Conservation (phyloP, 345 rosid genomes). For the Acer campestre region DNA sequence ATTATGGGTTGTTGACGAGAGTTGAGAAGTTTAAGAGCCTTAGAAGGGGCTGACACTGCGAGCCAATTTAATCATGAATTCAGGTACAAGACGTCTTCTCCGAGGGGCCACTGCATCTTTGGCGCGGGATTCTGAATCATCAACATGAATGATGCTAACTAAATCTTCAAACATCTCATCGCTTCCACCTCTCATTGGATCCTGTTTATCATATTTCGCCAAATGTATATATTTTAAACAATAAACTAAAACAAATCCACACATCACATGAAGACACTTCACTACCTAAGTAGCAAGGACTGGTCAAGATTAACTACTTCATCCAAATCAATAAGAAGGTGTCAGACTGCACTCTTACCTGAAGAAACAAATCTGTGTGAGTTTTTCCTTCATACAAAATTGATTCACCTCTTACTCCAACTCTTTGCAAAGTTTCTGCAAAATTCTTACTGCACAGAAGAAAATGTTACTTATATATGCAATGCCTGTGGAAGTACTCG, state of each 20-base stretch:
- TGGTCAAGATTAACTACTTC: no score
- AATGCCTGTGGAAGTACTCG: constrained; percentile 9
- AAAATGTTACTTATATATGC: background rate
- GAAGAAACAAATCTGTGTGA: constrained; percentile 95
- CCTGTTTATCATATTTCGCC: constrained; percentile 43
- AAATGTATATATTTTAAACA: background rate
- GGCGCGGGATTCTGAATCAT: constrained; percentile 52
- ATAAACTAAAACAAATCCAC: background rate
- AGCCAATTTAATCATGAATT: constrained; percentile 85
- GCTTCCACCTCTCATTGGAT: constrained; percentile 96
- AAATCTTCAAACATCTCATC: constrained; percentile 88
- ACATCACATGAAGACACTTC: background rate
- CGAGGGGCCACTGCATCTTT: constrained; percentile 61
- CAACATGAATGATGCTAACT: constrained; percentile 61
- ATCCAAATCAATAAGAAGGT: background rate
- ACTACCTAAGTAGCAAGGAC: background rate
- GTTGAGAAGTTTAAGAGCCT: constrained; percentile 2
- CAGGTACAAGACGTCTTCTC: constrained; percentile 91
- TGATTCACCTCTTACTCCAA: constrained; percentile 75
- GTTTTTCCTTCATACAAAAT: constrained; percentile 84
- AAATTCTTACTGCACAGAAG: constrained; percentile 64
- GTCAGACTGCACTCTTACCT: constrained; percentile 46
- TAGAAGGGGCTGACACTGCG: constrained; percentile 86
- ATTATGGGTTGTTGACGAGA: background rate
- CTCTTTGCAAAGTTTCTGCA: constrained; percentile 70